These are phyloP conservation scores for Taxawa tesnikishii DNA, from an alignment of 2,329 filamentous ascomycete genomes.

Conservation along the genomic window DNA sequence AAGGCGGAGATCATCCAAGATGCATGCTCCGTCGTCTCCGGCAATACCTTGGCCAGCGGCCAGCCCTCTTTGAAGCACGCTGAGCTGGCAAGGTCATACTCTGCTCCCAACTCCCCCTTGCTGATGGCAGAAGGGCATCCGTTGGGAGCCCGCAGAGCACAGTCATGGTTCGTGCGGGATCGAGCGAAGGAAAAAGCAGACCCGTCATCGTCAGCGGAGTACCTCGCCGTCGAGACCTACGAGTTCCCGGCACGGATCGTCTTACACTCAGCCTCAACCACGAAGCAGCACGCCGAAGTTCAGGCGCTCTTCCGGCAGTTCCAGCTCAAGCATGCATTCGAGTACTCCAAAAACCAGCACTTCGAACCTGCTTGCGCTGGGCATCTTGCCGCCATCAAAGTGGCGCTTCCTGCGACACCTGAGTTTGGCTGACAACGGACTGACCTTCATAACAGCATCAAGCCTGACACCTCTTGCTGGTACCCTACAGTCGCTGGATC, in stretches of 20 bases:
- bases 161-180: conserved; percentile 44
- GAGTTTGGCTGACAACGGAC: conserved; percentile 79
- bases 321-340: conserved; percentile 60
- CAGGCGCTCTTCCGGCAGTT: conserved; percentile 83
- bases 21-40: conserved; percentile 58
- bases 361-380: conserved; percentile 61
- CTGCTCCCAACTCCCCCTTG: conserved; percentile 55
- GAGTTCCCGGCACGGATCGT: conserved; percentile 60
- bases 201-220: conserved; percentile 49
- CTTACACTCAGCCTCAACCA: conserved; percentile 51
- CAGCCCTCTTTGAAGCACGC: conserved; percentile 53
- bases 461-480: conserved; percentile 75
- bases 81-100: conserved; percentile 56
- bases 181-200: conserved; percentile 30
- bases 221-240: conserved; percentile 68
- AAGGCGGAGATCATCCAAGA: conserved; percentile 73
- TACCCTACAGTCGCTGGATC: conserved; percentile 80
- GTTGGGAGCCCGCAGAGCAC: conserved; percentile 32
- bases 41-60: conserved; percentile 53
- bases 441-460: conserved; percentile 64
- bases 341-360: conserved; percentile 52
- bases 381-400: conserved; percentile 68
- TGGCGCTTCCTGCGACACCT: conserved; percentile 93
- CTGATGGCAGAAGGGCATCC: conserved; percentile 33
- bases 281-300: conserved; percentile 61